Conservation (phyloP, 2,329 filamentous ascomycete species). For the Dothideomycetes sp. region DNA sequence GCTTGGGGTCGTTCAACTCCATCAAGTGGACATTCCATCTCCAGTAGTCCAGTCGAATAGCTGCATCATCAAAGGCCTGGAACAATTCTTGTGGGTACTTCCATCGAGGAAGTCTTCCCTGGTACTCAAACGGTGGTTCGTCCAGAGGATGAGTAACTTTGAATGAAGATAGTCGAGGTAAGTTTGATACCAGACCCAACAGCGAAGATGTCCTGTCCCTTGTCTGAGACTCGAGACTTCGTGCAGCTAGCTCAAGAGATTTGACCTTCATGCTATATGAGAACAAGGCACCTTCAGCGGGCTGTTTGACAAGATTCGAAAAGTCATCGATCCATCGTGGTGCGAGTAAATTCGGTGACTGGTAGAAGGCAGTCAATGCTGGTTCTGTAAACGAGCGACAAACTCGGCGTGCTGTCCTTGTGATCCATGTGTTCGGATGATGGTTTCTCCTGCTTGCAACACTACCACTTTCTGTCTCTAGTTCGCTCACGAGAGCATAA, state of each 20-base stretch:
- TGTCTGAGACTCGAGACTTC: constrained; percentile 8
- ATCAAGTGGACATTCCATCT: constrained; percentile 38
- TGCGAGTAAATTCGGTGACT: constrained; percentile 23
- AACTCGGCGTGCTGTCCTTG: constrained; percentile 23
- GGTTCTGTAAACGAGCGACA: constrained; percentile 28
- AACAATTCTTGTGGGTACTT: constrained; percentile 60
- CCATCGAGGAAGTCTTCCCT: constrained; percentile 48
- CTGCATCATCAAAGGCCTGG: constrained; percentile 46
- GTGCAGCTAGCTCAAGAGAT: constrained; percentile 58
- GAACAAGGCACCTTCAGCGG: constrained; percentile 23
- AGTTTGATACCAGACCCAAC: constrained; percentile 48
- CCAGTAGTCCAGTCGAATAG: constrained; percentile 41
- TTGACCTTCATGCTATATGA: constrained; percentile 66
- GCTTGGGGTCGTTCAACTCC: constrained; percentile 1
- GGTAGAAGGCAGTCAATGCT: constrained; percentile 30
- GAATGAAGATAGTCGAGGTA: constrained; percentile 59
- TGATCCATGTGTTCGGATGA: constrained; percentile 22
- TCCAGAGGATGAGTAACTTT: constrained; percentile 65
- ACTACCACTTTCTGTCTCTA: constrained; percentile 7
- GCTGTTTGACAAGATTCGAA: constrained; percentile 22
- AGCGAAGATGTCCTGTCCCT: constrained; percentile 40
- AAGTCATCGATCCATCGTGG: constrained; percentile 24
- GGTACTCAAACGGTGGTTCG: constrained; percentile 55
- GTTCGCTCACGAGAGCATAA: constrained; percentile 20
- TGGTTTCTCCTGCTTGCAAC: constrained; percentile 7